Conservation (phyloP, 192 early-diverging fungal genomes). For the Entrophospora sp. region DNA sequence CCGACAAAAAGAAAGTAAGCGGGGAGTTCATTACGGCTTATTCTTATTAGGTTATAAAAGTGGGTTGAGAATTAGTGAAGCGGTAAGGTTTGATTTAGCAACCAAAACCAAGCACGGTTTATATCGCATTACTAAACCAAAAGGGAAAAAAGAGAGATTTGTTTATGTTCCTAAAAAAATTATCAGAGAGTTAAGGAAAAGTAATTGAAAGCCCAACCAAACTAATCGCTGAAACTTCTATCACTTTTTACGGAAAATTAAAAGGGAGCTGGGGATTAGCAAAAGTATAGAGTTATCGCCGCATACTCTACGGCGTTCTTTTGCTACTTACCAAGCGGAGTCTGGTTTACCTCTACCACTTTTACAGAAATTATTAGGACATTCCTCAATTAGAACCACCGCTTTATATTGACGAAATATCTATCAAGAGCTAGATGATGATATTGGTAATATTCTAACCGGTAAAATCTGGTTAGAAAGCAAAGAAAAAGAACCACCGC, state of each 20-base stretch:
- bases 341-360: background rate
- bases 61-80: background rate
- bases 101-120: background rate
- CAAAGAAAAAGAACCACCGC: background rate
- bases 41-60: background rate
- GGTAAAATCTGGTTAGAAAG: slow-evolving; percentile 2
- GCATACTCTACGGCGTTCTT: background rate
- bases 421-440: background rate
- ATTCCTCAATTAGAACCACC: background rate
- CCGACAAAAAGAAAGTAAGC: background rate
- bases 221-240: no score
- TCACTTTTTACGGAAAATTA: no score
- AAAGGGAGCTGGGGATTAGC: background rate
- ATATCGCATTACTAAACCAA: background rate
- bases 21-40: background rate
- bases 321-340: background rate
- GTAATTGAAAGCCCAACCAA: slow-evolving; percentile 1
- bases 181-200: background rate
- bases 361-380: background rate
- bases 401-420: background rate
- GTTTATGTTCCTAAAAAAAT: background rate
- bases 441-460: background rate
- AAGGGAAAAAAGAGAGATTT: background rate
- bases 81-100: background rate
- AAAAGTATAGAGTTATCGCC: background rate